phyloP scores from a whole-genome alignment of 2,329 filamentous ascomycete genomes.

The Cercospora sesami region DNA sequence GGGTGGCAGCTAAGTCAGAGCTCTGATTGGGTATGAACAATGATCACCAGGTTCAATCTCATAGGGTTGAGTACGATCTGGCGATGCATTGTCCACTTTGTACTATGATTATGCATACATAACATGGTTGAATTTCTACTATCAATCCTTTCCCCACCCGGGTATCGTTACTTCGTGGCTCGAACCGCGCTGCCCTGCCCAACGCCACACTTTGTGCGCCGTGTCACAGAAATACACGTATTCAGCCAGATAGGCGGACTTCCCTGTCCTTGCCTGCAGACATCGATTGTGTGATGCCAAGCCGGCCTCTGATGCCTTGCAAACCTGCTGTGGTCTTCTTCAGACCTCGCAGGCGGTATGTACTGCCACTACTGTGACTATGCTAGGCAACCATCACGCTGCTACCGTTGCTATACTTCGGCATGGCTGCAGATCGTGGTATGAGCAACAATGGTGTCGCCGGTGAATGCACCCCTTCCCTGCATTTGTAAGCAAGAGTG shows the following conservation, averaged over 20 bases:
- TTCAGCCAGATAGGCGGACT: background rate
- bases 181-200: background rate
- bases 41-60: background rate
- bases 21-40: background rate
- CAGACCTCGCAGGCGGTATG: background rate
- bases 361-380: background rate
- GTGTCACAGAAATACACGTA: background rate
- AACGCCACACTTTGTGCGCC: conserved; percentile 5
- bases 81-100: background rate
- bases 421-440: background rate
- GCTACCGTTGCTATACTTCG: background rate
- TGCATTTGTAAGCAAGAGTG: conserved; percentile 1
- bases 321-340: background rate
- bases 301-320: background rate
- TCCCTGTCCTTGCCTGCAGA: background rate
- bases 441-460: background rate
- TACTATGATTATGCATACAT: conserved; percentile 2
- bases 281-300: background rate
- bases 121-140: background rate
- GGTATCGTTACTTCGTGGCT: conserved; percentile 7
- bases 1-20: background rate
- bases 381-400: background rate
- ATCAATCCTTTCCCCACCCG: background rate
- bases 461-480: background rate
- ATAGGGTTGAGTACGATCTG: background rate